A percentile compares a stretch with the other conserved stretches of the same genome.
These are phyloP conservation scores for Schoenoplectus triqueter DNA, from an alignment of 202 grass and related monocot genomes.

Conservation along the genomic window DNA sequence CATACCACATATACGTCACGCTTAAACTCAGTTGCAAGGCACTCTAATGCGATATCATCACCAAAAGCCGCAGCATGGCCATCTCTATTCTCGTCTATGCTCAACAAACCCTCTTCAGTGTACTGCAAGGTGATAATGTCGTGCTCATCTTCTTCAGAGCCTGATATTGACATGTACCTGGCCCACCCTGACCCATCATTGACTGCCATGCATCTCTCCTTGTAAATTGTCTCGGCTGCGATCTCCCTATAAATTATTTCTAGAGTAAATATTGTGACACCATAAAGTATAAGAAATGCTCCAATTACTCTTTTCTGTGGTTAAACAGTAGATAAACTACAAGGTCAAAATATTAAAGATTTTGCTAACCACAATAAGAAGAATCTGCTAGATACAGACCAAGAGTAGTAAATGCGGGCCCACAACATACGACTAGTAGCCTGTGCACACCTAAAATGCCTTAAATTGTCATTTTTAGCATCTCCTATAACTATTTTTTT, in stretches of 20 bases:
- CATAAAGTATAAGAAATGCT: neutral
- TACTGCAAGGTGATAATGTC: constrained; percentile 96
- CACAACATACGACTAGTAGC: neutral
- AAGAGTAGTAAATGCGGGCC: neutral
- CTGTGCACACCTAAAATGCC: constrained; percentile 12
- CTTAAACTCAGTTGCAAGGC: constrained; percentile 90
- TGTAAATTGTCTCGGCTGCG: constrained; percentile 90
- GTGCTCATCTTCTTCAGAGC: constrained; percentile 78
- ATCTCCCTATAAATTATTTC: constrained; percentile 57
- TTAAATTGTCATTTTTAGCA: constrained; percentile 4
- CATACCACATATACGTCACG: constrained; percentile 93
- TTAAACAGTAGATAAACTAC: constrained; percentile 1
- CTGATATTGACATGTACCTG: constrained; percentile 97
- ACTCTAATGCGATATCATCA: constrained; percentile 94
- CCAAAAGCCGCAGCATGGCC: constrained; percentile 91
- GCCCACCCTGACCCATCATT: constrained; percentile 77
- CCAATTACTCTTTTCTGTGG: neutral
- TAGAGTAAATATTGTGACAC: neutral
- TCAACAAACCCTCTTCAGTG: constrained; percentile 90
- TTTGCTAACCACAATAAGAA: neutral
- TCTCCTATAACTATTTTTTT: too few species aligned
- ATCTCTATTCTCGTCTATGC: constrained; percentile 76
- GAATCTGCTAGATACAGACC: constrained; percentile 6
- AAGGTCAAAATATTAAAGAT: neutral
- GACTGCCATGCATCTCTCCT: constrained; percentile 70